These are phyloP conservation scores for Lentinula sp. DNA, from an alignment of 768 basidiomycete species.

Conservation along the genomic window DNA sequence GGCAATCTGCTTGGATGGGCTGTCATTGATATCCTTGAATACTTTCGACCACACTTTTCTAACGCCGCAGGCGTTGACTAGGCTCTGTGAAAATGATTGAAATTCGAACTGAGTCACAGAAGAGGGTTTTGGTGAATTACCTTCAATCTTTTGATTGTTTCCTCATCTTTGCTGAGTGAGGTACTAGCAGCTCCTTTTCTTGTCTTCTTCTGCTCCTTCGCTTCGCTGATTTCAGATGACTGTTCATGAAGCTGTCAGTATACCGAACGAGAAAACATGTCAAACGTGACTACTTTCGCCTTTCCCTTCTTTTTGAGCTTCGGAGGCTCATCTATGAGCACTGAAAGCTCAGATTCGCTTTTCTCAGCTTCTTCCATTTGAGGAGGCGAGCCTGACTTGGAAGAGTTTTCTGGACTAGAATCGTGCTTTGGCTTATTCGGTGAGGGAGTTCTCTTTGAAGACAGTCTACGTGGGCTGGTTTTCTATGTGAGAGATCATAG, in stretches of 20 bases:
- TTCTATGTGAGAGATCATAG: not conserved
- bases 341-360: conserved; percentile 58
- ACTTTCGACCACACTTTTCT: conserved; percentile 75
- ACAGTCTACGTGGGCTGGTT: not conserved
- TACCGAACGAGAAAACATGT: not conserved
- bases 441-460: not conserved
- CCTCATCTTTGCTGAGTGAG: conserved; percentile 54
- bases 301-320: conserved; percentile 36
- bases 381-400: not conserved
- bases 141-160: conserved; percentile 70
- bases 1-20: conserved; percentile 55
- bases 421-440: not conserved
- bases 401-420: not conserved
- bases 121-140: conserved; percentile 23
- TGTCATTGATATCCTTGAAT: conserved; percentile 48
- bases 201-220: conserved; percentile 16
- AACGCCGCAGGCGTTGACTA: conserved; percentile 70
- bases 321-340: conserved; percentile 46
- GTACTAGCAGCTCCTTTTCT: conserved; percentile 21
- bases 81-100: conserved; percentile 33
- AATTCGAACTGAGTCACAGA: not conserved
- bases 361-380: conserved; percentile 13
- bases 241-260: conserved; percentile 14
- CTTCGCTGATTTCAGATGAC: conserved; percentile 20
- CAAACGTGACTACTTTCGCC: conserved; percentile 18